Evolutionary conservation across 768 basidiomycete genomes (phyloP).

Genomic region (Lentinus tigrinus): DNA sequence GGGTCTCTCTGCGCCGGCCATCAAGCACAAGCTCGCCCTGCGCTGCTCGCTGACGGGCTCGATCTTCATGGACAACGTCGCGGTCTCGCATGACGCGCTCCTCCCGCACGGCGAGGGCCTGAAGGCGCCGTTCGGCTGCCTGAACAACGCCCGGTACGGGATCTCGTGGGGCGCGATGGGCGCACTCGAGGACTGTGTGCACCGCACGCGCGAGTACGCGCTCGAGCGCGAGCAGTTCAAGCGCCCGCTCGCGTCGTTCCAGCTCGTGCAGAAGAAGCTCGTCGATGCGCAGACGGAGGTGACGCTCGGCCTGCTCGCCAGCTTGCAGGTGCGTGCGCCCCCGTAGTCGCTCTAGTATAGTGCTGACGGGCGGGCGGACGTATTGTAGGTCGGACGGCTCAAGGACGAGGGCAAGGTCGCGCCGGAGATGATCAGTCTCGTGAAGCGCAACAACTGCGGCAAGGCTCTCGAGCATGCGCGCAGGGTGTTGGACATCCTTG

Average conservation of each 20-base stretch:
- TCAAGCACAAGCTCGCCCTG: slow-evolving; percentile 92
- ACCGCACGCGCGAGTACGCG: slow-evolving; percentile 76
- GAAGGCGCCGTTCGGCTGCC: slow-evolving; percentile 84
- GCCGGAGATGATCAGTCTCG: slow-evolving; percentile 92
- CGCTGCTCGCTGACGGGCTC: slow-evolving; percentile 83
- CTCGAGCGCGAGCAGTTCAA: slow-evolving; percentile 90
- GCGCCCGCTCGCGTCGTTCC: slow-evolving; percentile 89
- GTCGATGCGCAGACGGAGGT: slow-evolving; percentile 90
- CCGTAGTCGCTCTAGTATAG: neutral
- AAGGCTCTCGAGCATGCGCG: slow-evolving; percentile 87
- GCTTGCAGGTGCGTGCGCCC: slow-evolving; percentile 53
- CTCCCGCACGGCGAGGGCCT: slow-evolving; percentile 79
- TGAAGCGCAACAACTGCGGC: slow-evolving; percentile 95
- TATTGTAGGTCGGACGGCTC: slow-evolving; percentile 61
- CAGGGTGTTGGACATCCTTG: slow-evolving; percentile 82
- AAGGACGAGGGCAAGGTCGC: slow-evolving; percentile 74
- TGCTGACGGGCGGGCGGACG: neutral
- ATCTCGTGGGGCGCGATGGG: slow-evolving; percentile 98
- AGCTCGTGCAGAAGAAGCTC: slow-evolving; percentile 97
- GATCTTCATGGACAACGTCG: slow-evolving; percentile 89
- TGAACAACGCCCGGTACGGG: slow-evolving; percentile 88
- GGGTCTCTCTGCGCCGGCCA: slow-evolving; percentile 81
- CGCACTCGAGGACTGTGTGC: slow-evolving; percentile 88
- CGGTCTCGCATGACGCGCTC: slow-evolving; percentile 69
- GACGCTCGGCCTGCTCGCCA: slow-evolving; percentile 73